Percentiles rank a stretch among this genome's conserved stretches.
phyloP scores from a whole-genome alignment of 1,284 basidiomycete species.

The Naganishia sp. region DNA sequence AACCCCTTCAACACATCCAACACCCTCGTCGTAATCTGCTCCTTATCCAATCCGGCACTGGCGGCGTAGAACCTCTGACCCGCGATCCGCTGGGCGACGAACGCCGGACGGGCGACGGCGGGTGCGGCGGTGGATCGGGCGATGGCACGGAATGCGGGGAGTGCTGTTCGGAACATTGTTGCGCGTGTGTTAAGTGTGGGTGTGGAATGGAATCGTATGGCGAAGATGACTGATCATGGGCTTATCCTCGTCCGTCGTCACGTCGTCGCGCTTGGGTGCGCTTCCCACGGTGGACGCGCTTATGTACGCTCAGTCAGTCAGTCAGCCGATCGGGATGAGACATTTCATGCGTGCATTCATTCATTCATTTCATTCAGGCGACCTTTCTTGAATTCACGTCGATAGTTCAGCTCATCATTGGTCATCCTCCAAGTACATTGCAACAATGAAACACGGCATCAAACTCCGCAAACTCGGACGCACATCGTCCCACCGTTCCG shows the following conservation, averaged over 20 bases:
- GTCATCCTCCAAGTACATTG: not conserved
- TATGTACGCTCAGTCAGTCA: not conserved
- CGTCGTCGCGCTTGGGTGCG: conserved; percentile 8
- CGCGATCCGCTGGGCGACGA: conserved; percentile 18
- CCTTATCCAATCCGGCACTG: conserved; percentile 69
- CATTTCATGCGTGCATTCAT: conserved; percentile 19
- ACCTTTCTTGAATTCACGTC: not conserved
- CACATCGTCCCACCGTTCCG: conserved; percentile 79
- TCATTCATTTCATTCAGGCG: conserved; percentile 15
- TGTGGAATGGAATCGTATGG: not conserved
- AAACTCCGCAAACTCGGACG: conserved; percentile 85
- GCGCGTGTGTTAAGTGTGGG: conserved; percentile 1
- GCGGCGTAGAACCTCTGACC: conserved; percentile 66
- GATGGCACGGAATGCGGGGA: conserved; percentile 41
- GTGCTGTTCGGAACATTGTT: conserved; percentile 45
- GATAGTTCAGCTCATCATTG: not conserved
- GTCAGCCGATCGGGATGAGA: conserved; percentile 18
- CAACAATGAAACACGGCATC: conserved; percentile 82
- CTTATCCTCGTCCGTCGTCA: not conserved
- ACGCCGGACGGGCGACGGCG: conserved; percentile 7
- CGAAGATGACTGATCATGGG: not conserved
- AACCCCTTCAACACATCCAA: conserved; percentile 88
- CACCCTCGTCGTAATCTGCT: conserved; percentile 78
- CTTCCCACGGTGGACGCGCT: conserved; percentile 25
- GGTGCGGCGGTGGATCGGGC: conserved; percentile 31